Evolutionary conservation across 1,284 basidiomycete species (phyloP), one percentile per base, ranked within the genome.

Genomic region (Vanrija sp.): DNA sequence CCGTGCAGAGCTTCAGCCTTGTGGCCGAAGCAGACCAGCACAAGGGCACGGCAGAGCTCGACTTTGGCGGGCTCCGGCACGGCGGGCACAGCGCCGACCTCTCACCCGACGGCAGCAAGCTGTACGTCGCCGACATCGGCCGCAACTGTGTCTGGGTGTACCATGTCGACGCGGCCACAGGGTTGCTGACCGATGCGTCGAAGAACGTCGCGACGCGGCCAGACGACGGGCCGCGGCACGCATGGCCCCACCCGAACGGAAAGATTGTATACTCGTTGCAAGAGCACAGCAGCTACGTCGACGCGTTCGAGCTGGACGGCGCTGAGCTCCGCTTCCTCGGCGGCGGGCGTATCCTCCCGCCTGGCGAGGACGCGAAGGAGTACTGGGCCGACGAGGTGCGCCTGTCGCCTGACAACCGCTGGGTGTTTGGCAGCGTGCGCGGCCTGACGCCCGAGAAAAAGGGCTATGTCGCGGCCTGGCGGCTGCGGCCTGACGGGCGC

Each of bases 91-190:
- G 57, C 29, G 64, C 68, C 26, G 72, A 74, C 52, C 57, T 74
- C 1, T 66, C 65, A 0, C 68, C 69, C 3, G 69, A 72, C 57
- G 70, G 71, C n/a, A 68, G 63, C 28, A 60, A 65, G 55, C 65
- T 72, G 1, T 73, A 73, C 48, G 65, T 72, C 5, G 71, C 72
- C 12, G 72, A 74, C 55, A 72, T 74, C 43, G 76, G 76, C 3
- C 67, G 76, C 14, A 78, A 78, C 62, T 73, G 71, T 43, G 60
- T 78, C 46, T 78, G 75, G 67, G 64, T 73, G 6, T 76, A 75
- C 63, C 58, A 66, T 34, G 70, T 77, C 19, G 65, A 68, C 52
- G 55, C 8, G 18, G 38, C 29, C 57, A 68, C 51, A 54, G 58
- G 72, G 15, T 52, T 58, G 1, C 63, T 76, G 8, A 64, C 58